phyloP scores from a whole-genome alignment of 179 eudicot genomes.

The Vitellaria paradoxa region DNA sequence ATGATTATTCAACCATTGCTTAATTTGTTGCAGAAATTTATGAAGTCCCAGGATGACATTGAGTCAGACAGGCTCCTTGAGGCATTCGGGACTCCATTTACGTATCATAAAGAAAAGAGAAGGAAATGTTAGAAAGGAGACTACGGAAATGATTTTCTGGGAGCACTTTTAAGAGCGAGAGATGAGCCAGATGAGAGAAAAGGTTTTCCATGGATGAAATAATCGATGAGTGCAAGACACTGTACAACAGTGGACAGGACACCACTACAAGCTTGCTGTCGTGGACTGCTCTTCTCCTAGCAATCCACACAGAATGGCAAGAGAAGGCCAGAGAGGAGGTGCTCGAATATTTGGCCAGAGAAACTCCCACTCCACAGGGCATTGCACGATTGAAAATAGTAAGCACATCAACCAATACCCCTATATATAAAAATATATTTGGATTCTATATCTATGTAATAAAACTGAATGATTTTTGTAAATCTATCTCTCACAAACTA shows the following conservation, averaged over 20 bases:
- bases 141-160: not conserved
- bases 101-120: slow-evolving; percentile 11
- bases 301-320: too few species aligned
- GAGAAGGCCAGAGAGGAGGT: slow-evolving; percentile 11
- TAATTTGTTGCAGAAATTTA: not conserved
- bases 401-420: not conserved
- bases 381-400: slow-evolving; percentile 16
- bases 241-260: slow-evolving; percentile 20
- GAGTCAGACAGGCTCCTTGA: slow-evolving; percentile 5
- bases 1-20: too few species aligned
- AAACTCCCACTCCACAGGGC: slow-evolving; percentile 15
- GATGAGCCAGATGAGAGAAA: not conserved
- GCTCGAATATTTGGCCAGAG: not conserved
- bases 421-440: too few species aligned
- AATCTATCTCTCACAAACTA: too few species aligned
- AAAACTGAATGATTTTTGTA: too few species aligned
- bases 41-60: not conserved
- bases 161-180: slow-evolving; percentile 9
- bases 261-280: slow-evolving; percentile 5
- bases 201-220: slow-evolving; percentile 10
- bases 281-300: slow-evolving; percentile 14
- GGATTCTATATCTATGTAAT: too few species aligned
- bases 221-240: slow-evolving; percentile 23
- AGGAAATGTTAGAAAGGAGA: not conserved
- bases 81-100: slow-evolving; percentile 1